Conservation (phyloP, 1,139 yeast species). For the Debaryomycetaceae sp. region DNA sequence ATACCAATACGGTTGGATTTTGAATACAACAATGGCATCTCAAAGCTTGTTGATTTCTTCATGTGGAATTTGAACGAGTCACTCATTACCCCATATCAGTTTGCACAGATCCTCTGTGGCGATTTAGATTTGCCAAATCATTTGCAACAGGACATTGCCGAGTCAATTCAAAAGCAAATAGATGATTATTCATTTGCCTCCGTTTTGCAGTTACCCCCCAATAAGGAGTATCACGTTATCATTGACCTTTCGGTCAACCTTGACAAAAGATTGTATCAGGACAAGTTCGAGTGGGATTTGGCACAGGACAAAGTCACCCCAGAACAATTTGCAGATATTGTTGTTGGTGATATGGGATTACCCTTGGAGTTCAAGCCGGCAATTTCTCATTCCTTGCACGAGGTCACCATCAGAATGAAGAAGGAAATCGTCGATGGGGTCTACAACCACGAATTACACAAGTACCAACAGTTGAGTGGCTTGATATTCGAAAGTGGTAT, state of each 20-base stretch:
- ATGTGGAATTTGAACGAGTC: conserved; percentile 88
- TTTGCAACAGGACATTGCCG: conserved; percentile 62
- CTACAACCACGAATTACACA: conserved; percentile 43
- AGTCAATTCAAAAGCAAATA: conserved; percentile 72
- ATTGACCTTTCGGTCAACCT: conserved; percentile 79
- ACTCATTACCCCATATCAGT: conserved; percentile 75
- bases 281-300: conserved; percentile 93
- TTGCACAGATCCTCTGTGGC: conserved; percentile 72
- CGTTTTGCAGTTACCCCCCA: conserved; percentile 58
- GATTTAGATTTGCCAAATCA: conserved; percentile 76
- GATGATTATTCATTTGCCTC: conserved; percentile 61
- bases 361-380: conserved; percentile 87
- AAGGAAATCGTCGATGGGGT: conserved; percentile 84
- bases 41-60: conserved; percentile 71
- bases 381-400: conserved; percentile 83
- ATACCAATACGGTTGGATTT: conserved; percentile 78
- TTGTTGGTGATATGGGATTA: conserved; percentile 81
- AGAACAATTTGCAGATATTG: conserved; percentile 74
- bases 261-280: conserved; percentile 82
- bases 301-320: conserved; percentile 66
- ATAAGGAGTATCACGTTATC: conserved; percentile 69
- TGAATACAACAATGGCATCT: conserved; percentile 59
- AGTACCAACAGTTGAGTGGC: conserved; percentile 42
- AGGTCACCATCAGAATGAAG: conserved; percentile 68
- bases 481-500: conserved; percentile 42